These are phyloP conservation scores for Lumnitzera racemosa DNA, from an alignment of 345 rosid genomes.

Conservation along the genomic window DNA sequence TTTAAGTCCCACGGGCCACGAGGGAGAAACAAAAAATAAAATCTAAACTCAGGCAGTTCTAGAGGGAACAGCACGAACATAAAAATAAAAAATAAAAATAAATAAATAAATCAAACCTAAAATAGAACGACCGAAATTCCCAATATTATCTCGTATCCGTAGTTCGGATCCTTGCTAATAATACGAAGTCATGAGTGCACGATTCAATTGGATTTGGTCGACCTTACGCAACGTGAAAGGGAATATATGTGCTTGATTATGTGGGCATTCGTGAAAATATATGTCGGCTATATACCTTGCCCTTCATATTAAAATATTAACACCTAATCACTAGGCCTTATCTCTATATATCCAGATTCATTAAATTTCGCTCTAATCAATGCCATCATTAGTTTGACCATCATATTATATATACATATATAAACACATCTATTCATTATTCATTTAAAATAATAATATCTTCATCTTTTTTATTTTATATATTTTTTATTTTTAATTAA, in stretches of 20 bases:
- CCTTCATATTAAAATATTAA: slow-evolving; percentile 12
- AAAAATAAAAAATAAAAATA: too few relatives aligned
- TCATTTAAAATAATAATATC: neutral
- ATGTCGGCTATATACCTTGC: slow-evolving; percentile 38
- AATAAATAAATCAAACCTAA: too few relatives aligned
- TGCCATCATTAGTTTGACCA: slow-evolving; percentile 16
- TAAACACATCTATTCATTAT: neutral
- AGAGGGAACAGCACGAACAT: too few relatives aligned
- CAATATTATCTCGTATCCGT: too few relatives aligned
- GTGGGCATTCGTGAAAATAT: slow-evolving; percentile 16
- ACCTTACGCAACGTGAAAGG: slow-evolving; percentile 1
- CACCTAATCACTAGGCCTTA: neutral
- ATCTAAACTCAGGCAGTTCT: too few relatives aligned
- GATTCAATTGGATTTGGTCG: slow-evolving; percentile 9
- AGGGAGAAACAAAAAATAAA: too few relatives aligned
- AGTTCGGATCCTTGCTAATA: neutral
- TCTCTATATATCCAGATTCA: neutral
- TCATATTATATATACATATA: neutral
- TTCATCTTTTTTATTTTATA: neutral
- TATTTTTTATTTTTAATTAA: neutral
- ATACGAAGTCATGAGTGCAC: slow-evolving; percentile 10
- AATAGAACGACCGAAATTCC: too few relatives aligned
- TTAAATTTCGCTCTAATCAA: slow-evolving; percentile 7
- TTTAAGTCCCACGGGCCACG: too few relatives aligned
- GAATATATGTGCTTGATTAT: slow-evolving; percentile 2